These are phyloP conservation scores for Candida krabiensis DNA, from an alignment of 805 yeast genomes.

Conservation along the genomic window DNA sequence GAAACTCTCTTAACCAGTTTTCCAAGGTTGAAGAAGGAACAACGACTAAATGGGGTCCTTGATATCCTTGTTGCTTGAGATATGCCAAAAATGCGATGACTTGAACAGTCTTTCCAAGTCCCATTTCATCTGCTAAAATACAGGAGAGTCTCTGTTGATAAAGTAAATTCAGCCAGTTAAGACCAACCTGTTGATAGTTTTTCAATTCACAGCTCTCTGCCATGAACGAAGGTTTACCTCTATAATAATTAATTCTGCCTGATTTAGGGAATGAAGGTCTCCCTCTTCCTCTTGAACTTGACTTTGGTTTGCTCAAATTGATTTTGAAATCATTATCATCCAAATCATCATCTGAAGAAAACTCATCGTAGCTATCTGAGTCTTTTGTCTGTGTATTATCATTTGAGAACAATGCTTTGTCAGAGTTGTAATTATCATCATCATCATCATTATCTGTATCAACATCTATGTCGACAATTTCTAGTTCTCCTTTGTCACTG, in stretches of 20 bases:
- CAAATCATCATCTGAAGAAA: slow-evolving; percentile 14
- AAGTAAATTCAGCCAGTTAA: slow-evolving; percentile 85
- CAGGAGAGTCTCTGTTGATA: slow-evolving; percentile 82
- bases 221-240: slow-evolving; percentile 68
- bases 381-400: slow-evolving; percentile 31
- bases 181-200: slow-evolving; percentile 93
- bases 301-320: slow-evolving; percentile 4
- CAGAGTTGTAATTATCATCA: slow-evolving; percentile 28
- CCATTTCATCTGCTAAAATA: slow-evolving; percentile 98
- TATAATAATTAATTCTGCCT: slow-evolving; percentile 45
- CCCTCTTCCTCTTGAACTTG: slow-evolving; percentile 18
- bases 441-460: slow-evolving; percentile 45
- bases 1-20: slow-evolving; percentile 95
- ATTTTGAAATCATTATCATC: slow-evolving; percentile 24
- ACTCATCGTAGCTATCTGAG: slow-evolving; percentile 13
- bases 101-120: slow-evolving; percentile 94
- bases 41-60: slow-evolving; percentile 88
- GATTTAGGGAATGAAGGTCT: slow-evolving; percentile 8
- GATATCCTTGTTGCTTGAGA: slow-evolving; percentile 58
- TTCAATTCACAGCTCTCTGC: slow-evolving; percentile 68
- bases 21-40: slow-evolving; percentile 97
- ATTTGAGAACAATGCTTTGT: slow-evolving; percentile 20
- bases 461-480: slow-evolving; percentile 52
- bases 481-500: slow-evolving; percentile 64
- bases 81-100: slow-evolving; percentile 90